Percentiles rank a stretch among this genome's conserved stretches.
These are phyloP conservation scores for Linnemannia exigua DNA, from an alignment of 192 early-diverging fungal genomes.

Conservation along the genomic window DNA sequence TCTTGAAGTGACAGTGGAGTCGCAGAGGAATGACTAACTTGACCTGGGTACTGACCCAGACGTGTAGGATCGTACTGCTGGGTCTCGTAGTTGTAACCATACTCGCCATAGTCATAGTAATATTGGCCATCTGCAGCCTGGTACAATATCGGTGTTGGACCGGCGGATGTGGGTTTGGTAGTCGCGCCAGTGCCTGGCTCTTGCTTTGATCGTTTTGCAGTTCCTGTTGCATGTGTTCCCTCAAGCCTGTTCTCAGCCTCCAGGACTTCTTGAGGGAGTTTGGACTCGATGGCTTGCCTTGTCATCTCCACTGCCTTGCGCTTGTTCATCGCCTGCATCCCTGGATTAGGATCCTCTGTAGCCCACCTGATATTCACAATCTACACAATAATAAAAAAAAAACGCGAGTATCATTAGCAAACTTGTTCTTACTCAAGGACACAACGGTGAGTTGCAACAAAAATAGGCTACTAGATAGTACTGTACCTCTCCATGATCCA, in stretches of 20 bases:
- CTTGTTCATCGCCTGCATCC: conserved; percentile 64
- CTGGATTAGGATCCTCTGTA: conserved; percentile 84
- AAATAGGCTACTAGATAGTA: no score
- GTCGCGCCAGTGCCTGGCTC: neutral
- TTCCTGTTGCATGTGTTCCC: conserved; percentile 1
- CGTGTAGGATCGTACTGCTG: conserved; percentile 44
- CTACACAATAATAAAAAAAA: neutral
- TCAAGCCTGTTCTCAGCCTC: conserved; percentile 33
- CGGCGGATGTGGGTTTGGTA: neutral
- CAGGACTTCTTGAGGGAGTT: conserved; percentile 65
- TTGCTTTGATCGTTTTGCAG: conserved; percentile 5
- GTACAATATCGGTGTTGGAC: conserved; percentile 16
- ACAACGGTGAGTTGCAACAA: no score
- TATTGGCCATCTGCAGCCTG: conserved; percentile 41
- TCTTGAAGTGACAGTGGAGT: neutral
- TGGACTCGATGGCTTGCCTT: conserved; percentile 65
- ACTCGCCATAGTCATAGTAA: conserved; percentile 53
- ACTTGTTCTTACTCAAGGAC: no score
- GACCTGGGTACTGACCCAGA: conserved; percentile 4
- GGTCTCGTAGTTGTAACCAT: conserved; percentile 49
- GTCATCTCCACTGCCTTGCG: conserved; percentile 72
- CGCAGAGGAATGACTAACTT: neutral
- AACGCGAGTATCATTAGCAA: neutral
- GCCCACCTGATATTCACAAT: conserved; percentile 85
- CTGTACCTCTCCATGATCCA: conserved; percentile 81